phyloP scores from a whole-genome alignment of 2,329 filamentous ascomycete genomes.

The Phyllosticta citriasiana region DNA sequence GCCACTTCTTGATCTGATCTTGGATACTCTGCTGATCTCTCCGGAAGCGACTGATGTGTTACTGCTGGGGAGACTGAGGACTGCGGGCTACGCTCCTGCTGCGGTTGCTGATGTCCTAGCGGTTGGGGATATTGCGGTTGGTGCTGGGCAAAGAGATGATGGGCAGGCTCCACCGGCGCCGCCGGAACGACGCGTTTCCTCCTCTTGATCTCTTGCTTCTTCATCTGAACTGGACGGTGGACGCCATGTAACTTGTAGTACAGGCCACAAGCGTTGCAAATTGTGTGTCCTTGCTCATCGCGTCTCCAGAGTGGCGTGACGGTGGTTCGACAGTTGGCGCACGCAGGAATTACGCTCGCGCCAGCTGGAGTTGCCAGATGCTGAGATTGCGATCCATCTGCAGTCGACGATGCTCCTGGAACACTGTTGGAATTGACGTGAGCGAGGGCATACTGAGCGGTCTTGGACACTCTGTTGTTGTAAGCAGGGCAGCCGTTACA shows the following conservation, averaged over 20 bases:
- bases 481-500: slow-evolving; percentile 94
- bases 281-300: slow-evolving; percentile 89
- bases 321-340: slow-evolving; percentile 93
- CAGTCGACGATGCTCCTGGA: slow-evolving; percentile 10
- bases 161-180: slow-evolving; percentile 24
- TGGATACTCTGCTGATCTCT: slow-evolving; percentile 1
- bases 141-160: slow-evolving; percentile 7
- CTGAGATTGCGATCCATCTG: slow-evolving; percentile 14
- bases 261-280: slow-evolving; percentile 84
- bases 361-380: slow-evolving; percentile 23
- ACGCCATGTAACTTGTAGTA: slow-evolving; percentile 95
- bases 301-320: slow-evolving; percentile 93
- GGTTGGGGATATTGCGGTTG: slow-evolving; percentile 7
- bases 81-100: slow-evolving; percentile 5
- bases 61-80: slow-evolving; percentile 1
- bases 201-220: slow-evolving; percentile 93
- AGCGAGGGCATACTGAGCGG: slow-evolving; percentile 57
- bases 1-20: slow-evolving; percentile 8
- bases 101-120: not conserved
- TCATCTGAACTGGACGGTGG: slow-evolving; percentile 95
- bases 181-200: slow-evolving; percentile 72
- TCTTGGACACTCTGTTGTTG: slow-evolving; percentile 93
- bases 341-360: slow-evolving; percentile 68
- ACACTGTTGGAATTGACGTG: slow-evolving; percentile 15
- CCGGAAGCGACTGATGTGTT: slow-evolving; percentile 5